These are phyloP conservation scores for Botrytis hyacinthi DNA, from an alignment of 2,329 filamentous ascomycete genomes.

Conservation along the genomic window DNA sequence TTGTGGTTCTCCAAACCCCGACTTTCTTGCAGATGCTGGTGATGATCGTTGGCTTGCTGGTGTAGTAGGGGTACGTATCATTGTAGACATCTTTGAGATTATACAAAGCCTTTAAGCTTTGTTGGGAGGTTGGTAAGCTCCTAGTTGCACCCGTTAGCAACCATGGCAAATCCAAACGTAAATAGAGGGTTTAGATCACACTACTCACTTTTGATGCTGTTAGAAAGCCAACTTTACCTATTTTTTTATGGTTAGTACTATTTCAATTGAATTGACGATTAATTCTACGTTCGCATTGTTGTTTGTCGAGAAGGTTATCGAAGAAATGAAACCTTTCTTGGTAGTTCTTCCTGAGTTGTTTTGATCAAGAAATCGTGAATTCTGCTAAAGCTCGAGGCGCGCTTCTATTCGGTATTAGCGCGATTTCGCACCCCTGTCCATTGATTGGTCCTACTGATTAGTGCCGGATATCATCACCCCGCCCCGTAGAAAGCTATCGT, in stretches of 20 bases:
- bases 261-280: conserved; percentile 5
- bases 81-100: conserved; percentile 30
- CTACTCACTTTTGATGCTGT: background rate
- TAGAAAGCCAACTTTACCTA: background rate
- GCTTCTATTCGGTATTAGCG: conserved; percentile 3
- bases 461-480: conserved; percentile 6
- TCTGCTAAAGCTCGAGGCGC: conserved; percentile 11
- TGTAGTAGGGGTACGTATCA: conserved; percentile 30
- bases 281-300: conserved; percentile 30
- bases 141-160: background rate
- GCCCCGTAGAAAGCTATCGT: conserved; percentile 2
- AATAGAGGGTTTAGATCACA: background rate
- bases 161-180: background rate
- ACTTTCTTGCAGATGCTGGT: conserved; percentile 9
- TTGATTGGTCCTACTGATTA: background rate
- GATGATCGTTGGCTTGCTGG: conserved; percentile 25
- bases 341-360: conserved; percentile 23
- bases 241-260: conserved; percentile 34
- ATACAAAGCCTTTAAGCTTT: background rate
- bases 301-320: conserved; percentile 21
- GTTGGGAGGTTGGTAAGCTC: background rate
- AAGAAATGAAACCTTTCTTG: conserved; percentile 16
- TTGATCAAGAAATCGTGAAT: conserved; percentile 16
- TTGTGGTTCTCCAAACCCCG: background rate
- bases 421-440: background rate